A percentile compares a stretch with the other conserved stretches of the same genome.
phyloP scores from a whole-genome alignment of 306 rosid species.

The Cyamopsis tetragonoloba region DNA sequence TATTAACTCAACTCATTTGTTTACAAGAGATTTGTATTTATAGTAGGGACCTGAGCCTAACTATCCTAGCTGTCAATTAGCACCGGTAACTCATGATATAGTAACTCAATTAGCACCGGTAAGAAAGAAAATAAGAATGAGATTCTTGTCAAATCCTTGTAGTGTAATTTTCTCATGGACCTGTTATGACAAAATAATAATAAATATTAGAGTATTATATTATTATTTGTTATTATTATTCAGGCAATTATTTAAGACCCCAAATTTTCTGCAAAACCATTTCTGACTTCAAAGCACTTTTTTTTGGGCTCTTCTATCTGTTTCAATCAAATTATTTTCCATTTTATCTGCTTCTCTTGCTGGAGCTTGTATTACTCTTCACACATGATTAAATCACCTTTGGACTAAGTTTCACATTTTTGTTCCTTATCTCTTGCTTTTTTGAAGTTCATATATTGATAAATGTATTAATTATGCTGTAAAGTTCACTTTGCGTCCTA shows the following conservation, averaged over 20 bases:
- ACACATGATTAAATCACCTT: background rate
- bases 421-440: background rate
- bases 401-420: conserved; percentile 1
- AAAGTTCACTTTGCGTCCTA: conserved; percentile 90
- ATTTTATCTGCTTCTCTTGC: background rate
- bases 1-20: too few species aligned
- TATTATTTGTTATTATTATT: too few species aligned
- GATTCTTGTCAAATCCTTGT: conserved; percentile 1
- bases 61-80: too few species aligned
- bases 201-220: too few species aligned
- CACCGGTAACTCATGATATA: too few species aligned
- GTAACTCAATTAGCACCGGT: too few species aligned
- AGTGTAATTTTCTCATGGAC: background rate
- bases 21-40: too few species aligned
- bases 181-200: background rate
- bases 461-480: conserved; percentile 18
- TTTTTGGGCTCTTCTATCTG: background rate
- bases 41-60: too few species aligned
- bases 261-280: background rate
- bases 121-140: background rate
- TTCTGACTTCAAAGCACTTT: background rate
- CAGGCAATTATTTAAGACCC: background rate
- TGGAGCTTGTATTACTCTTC: conserved; percentile 22
- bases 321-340: background rate
- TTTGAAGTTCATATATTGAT: conserved; percentile 17